Evolutionary conservation across 2,329 filamentous ascomycete species (phyloP).

Genomic region (Fragosphaeria purpurea): DNA sequence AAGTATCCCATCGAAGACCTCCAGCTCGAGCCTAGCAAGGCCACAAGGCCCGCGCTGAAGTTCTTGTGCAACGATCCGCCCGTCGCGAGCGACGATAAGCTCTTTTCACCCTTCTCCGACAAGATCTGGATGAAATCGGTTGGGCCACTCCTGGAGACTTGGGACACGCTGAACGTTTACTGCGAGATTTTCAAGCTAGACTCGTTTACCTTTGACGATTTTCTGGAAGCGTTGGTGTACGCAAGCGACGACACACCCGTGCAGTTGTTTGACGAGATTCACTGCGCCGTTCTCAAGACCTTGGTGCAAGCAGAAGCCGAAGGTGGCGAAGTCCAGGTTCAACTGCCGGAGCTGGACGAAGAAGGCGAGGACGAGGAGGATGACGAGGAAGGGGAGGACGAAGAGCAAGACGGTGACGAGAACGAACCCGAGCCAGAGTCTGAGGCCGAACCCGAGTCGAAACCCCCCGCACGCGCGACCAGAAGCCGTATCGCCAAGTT

Average conservation of each 20-base stretch:
- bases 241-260: slow-evolving; percentile 65
- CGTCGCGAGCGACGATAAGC: slow-evolving; percentile 34
- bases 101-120: slow-evolving; percentile 31
- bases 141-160: slow-evolving; percentile 78
- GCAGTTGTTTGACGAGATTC: slow-evolving; percentile 79
- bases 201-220: slow-evolving; percentile 97
- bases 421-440: slow-evolving; percentile 54
- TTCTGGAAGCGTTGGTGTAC: slow-evolving; percentile 75
- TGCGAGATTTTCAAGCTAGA: slow-evolving; percentile 89
- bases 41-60: slow-evolving; percentile 63
- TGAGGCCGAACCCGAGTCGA: slow-evolving; percentile 60
- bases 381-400: slow-evolving; percentile 47
- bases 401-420: slow-evolving; percentile 8
- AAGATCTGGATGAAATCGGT: slow-evolving; percentile 74
- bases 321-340: slow-evolving; percentile 69
- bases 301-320: slow-evolving; percentile 67
- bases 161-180: slow-evolving; percentile 98
- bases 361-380: slow-evolving; percentile 59
- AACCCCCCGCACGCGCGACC: slow-evolving; percentile 61
- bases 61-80: slow-evolving; percentile 62
- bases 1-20: slow-evolving; percentile 97
- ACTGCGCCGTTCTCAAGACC: slow-evolving; percentile 83
- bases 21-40: slow-evolving; percentile 60
- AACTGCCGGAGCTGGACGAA: slow-evolving; percentile 63
- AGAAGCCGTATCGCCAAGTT: slow-evolving; percentile 76